A percentile compares a stretch with the other conserved stretches of the same genome.
These are phyloP conservation scores for Colletotrichum somersetense DNA, from an alignment of 2,329 filamentous ascomycete genomes.

Conservation along the genomic window DNA sequence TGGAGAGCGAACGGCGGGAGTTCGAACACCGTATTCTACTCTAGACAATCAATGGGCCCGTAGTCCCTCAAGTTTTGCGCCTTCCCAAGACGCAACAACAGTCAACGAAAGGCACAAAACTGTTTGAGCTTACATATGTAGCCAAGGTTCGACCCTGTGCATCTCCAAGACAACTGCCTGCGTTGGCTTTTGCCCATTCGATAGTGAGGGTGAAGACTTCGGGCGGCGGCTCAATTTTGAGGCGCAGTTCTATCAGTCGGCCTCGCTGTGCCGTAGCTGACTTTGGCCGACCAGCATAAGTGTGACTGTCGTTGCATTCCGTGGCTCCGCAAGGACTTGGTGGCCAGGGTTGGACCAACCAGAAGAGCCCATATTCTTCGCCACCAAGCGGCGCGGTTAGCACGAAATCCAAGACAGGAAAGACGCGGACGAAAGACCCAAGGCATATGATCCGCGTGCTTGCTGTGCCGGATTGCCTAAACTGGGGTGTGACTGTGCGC, in stretches of 20 bases:
- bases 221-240: not conserved
- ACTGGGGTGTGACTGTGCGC: not conserved
- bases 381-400: too few species aligned
- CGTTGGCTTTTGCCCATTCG: too few species aligned
- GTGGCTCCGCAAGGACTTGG: not conserved
- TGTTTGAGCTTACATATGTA: too few species aligned
- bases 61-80: too few species aligned
- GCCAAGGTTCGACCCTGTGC: too few species aligned
- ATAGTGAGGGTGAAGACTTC: not conserved
- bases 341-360: not conserved
- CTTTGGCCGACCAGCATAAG: not conserved
- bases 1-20: slow-evolving; percentile 68
- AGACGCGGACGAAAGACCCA: too few species aligned
- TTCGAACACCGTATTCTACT: slow-evolving; percentile 54
- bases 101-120: not conserved
- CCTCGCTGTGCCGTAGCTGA: not conserved
- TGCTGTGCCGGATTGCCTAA: not conserved
- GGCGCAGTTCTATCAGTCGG: not conserved
- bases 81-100: not conserved
- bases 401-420: too few species aligned
- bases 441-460: not conserved
- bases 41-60: slow-evolving; percentile 34
- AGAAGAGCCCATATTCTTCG: not conserved
- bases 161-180: not conserved
- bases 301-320: too few species aligned